Base-by-base conservation (phyloP, 2,329 filamentous ascomycete genomes). In the Boeremia exigua region DNA sequence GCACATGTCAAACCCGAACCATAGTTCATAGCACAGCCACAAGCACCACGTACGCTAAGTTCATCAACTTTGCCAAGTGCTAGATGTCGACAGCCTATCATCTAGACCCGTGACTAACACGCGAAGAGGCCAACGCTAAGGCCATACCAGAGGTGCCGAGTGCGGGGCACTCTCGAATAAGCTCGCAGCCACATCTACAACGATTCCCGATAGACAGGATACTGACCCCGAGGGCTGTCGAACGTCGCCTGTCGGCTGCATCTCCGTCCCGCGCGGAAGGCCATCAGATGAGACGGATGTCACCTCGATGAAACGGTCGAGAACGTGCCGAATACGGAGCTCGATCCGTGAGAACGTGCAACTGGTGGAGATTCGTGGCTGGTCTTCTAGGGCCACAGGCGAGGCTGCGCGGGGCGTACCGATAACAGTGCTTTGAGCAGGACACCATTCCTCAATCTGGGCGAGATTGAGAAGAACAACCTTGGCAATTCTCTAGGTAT, bases 281-380 rank as follows among this genome's bases (percentile, higher is more conserved):
- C 45, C 34, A 36, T n/a, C 29, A 48, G 40, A 45, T 34, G 30
- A 56, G 46, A 43, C 19, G 32, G 29, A 46, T 37, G 27, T 46
- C 40, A 51, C 27, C 17, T 33, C 23, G 15, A 17, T 30, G 29
- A 9, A 42, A 27, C 36, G 53, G 34, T 50, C 47, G 30, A 48
- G 46, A 54, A 37, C 40, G 19, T 29, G 19, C 34, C 46, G 34
- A 32, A 40, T 39, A 34, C 14, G 37, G 39, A n/a, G 27, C 8
- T 19, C 28, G 14, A 40, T 33, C 46, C 46, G 40, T 38, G 49
- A 25, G 17, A 50, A 15, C 15, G 15, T 12, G 33, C 39, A 34
- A 34, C 25, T 36, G 36, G 46, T 46, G 47, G 47, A 37, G 39
- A 50, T 46, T 46, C 32, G 47, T 56, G 42, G 45, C 39, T 50